Conservation (phyloP, 257 asterid genomes). For the Nicotiana obtusifolia region DNA sequence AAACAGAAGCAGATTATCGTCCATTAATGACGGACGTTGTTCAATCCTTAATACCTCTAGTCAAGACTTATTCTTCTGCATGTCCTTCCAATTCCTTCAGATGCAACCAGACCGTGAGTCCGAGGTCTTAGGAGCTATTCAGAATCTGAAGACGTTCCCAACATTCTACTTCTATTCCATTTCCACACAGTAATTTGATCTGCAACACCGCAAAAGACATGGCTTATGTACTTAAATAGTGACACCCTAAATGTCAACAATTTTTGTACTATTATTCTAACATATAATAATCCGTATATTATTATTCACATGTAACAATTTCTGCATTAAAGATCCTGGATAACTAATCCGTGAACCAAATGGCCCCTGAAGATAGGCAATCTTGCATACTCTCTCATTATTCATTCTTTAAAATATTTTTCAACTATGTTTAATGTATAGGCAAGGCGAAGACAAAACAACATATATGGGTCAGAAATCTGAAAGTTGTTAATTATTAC, state of each 20-base stretch:
- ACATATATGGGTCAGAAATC: not conserved
- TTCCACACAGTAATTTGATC: not conserved
- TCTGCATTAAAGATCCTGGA: too few relatives aligned
- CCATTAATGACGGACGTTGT: slow-evolving; percentile 84
- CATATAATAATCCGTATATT: too few relatives aligned
- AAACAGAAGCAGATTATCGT: slow-evolving; percentile 77
- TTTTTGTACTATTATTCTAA: too few relatives aligned
- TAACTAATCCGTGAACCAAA: too few relatives aligned
- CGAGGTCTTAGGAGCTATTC: slow-evolving; percentile 16
- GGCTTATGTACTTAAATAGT: not conserved
- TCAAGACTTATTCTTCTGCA: slow-evolving; percentile 38
- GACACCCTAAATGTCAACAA: not conserved
- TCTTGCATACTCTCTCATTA: too few relatives aligned
- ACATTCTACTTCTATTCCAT: not conserved
- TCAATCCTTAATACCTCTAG: slow-evolving; percentile 77
- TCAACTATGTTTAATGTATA: too few relatives aligned
- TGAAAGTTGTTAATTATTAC: not conserved
- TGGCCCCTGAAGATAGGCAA: too few relatives aligned
- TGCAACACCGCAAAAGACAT: too few relatives aligned
- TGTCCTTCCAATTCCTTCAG: slow-evolving; percentile 31
- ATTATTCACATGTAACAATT: too few relatives aligned
- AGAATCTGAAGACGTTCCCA: not conserved
- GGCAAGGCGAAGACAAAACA: not conserved
- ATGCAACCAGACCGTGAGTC: slow-evolving; percentile 29
- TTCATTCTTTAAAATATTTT: too few relatives aligned